Evolutionary conservation across 2,329 filamentous ascomycete genomes (phyloP).

Genomic region (Onygenales sp.): DNA sequence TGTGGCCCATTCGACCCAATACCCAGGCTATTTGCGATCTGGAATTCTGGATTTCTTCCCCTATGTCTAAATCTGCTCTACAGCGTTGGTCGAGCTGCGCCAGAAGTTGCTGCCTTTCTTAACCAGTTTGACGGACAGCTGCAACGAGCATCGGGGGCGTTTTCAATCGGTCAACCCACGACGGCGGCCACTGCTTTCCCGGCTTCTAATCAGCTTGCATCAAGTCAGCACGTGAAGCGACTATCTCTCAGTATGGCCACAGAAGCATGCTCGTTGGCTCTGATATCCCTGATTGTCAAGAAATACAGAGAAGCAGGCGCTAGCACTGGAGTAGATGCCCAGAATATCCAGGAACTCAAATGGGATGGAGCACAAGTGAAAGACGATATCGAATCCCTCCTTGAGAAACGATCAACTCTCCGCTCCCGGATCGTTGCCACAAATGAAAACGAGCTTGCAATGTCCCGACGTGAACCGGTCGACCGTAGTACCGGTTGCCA

Average conservation of each 20-base stretch:
- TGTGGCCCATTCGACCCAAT: constrained; percentile 72
- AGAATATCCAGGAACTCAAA: constrained; percentile 59
- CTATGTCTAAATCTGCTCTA: constrained; percentile 80
- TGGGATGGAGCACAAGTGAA: constrained; percentile 66
- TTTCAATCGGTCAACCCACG: constrained; percentile 47
- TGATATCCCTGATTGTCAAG: constrained; percentile 64
- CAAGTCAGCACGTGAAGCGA: constrained; percentile 37
- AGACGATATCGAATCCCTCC: constrained; percentile 76
- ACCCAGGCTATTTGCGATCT: constrained; percentile 74
- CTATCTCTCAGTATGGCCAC: constrained; percentile 63
- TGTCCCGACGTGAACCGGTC: constrained; percentile 35
- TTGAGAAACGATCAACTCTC: constrained; percentile 59
- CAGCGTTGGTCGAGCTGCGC: constrained; percentile 68
- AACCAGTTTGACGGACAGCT: constrained; percentile 82
- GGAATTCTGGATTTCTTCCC: constrained; percentile 79
- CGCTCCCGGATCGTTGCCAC: constrained; percentile 64
- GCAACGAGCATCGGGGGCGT: constrained; percentile 57
- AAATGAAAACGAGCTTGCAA: constrained; percentile 61
- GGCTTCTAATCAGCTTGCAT: constrained; percentile 9
- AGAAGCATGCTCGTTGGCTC: constrained; percentile 68
- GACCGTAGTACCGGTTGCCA: constrained; percentile 40
- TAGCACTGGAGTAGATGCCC: constrained; percentile 48
- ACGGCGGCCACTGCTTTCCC: constrained; percentile 24
- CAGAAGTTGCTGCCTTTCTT: constrained; percentile 76
- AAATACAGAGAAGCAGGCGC: constrained; percentile 55